Base-by-base conservation (phyloP, 2,329 filamentous ascomycete genomes). In the Penicillium sp. region DNA sequence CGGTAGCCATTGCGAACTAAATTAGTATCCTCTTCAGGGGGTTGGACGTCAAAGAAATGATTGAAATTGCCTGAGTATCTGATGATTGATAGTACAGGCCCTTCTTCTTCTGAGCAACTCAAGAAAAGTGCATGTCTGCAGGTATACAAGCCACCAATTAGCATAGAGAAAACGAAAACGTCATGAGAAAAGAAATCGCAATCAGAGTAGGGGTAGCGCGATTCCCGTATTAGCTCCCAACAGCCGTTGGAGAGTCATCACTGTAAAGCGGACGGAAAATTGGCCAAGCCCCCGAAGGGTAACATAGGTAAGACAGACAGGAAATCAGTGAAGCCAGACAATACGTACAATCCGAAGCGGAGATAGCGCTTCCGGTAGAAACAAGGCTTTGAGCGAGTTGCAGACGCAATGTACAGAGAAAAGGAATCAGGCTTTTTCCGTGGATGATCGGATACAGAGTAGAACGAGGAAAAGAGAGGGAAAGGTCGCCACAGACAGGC, bases 1-100 rank as follows among this genome's bases (percentile, higher is more conserved):
- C 84, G 68, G 82, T 73, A 55, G 78, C 76, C 78, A 80, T 80
- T 56, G 67, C 65, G 70, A 58, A 54, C 66, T 69, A 70, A 53
- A 53, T 70, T 57, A 56, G 40, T 43, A 59, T 56, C 57, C 58
- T 63, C 59, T 64, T 60, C 56, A 58, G 61, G 26, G 47, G 40
- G 24, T 18, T 56, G 40, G 18, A 46, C 62, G 56, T 68, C 63
- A 70, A 67, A 62, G 66, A 61, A 68, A 61, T 56, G 62, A 63
- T 64, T 66, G 68, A 67, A 72, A 72, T 74, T 58, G 54, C 65
- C 68, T 73, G 65, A 62, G 67, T 70, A 65, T 68, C 58, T 64
- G 53, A 63, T 64, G 66, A 70, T 64, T 60, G 55, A 61, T 62
- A 66, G 72, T 73, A 71, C 73, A 76, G 68, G 69, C 62, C 67